Base-by-base conservation (phyloP, 805 yeast species). In the Ascoidea rubescens region DNA sequence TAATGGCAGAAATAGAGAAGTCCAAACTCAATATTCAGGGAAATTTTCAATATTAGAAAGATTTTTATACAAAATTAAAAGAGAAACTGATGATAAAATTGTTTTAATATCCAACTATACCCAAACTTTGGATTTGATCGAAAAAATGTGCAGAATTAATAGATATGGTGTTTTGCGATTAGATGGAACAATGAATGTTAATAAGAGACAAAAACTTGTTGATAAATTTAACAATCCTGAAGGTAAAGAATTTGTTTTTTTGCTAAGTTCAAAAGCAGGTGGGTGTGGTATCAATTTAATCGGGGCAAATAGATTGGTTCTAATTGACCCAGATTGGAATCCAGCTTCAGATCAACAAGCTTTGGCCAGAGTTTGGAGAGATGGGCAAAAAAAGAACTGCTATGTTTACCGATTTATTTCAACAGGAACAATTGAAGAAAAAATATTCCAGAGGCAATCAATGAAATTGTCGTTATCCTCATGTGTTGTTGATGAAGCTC, bases 331-430 rank as follows among this genome's bases (percentile, higher is more conserved):
- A 0, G 99, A 93, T 64, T 93, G 99, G 99, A 91, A 91, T 62
- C 99, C 99, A 0, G 98, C 99, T 0, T 84, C 96, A 1, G 99
- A 91, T 63, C 98, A 93, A 64, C 99, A 91, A 67, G 98, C 98
- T 0, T 72, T 93, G 56, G 98, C 98, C 0, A 78, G 99, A 66
- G 96, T 93, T 5, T 93, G 98, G 98, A 81, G 99, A 73, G 99
- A 93, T 68, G 99, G 99, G 0, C 99, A 91, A 63, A 91, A 87
- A 73, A 93, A 91, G 66, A 96, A 87, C 65, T 93, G 99, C 70
- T 91, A 84, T 61, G 93, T 91, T 46, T 93, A 93, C 66, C 73
- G 99, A 58, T 90, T 93, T 59, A 90, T 91, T 53, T 78, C 95
- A 5, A 89, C 98, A 0, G 99, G 99, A 10, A 80, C 96, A 1